phyloP scores from a whole-genome alignment of 129 eudicot species.

The Centella asiatica region DNA sequence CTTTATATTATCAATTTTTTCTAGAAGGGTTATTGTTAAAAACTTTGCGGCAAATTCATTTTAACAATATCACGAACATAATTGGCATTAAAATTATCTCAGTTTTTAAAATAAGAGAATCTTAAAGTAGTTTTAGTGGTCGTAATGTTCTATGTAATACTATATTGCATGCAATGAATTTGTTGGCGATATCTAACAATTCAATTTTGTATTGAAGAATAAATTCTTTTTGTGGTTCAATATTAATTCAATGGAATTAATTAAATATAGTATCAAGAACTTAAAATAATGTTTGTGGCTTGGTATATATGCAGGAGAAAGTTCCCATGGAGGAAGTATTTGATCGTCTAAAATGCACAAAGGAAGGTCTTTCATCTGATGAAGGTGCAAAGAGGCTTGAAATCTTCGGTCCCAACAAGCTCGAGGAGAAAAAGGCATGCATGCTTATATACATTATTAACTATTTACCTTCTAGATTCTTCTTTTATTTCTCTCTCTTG shows the following conservation, averaged over 20 bases:
- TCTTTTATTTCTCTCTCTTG: neutral
- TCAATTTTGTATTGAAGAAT: neutral
- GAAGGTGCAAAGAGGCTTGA: constrained; percentile 63
- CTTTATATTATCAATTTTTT: too few relatives aligned
- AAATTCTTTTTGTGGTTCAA: neutral
- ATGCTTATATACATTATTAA: neutral
- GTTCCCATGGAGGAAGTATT: constrained; percentile 73
- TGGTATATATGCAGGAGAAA: constrained; percentile 31
- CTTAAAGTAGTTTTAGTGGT: too few relatives aligned
- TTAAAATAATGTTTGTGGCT: neutral
- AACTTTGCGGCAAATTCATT: too few relatives aligned
- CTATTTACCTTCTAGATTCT: neutral
- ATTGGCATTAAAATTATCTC: too few relatives aligned
- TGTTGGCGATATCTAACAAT: too few relatives aligned
- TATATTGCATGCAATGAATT: neutral
- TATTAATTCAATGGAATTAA: neutral
- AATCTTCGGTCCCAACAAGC: constrained; percentile 69
- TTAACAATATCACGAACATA: too few relatives aligned
- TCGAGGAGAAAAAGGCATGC: constrained; percentile 66
- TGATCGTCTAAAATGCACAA: constrained; percentile 48
- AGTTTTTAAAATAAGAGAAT: too few relatives aligned
- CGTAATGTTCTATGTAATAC: too few relatives aligned
- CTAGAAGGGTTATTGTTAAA: too few relatives aligned
- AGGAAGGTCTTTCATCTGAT: constrained; percentile 49
- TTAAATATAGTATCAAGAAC: neutral